A percentile compares a stretch with the other conserved stretches of the same genome.
Evolutionary conservation across 345 rosid species (phyloP).

Genomic region (Leavenworthia alabamica): DNA sequence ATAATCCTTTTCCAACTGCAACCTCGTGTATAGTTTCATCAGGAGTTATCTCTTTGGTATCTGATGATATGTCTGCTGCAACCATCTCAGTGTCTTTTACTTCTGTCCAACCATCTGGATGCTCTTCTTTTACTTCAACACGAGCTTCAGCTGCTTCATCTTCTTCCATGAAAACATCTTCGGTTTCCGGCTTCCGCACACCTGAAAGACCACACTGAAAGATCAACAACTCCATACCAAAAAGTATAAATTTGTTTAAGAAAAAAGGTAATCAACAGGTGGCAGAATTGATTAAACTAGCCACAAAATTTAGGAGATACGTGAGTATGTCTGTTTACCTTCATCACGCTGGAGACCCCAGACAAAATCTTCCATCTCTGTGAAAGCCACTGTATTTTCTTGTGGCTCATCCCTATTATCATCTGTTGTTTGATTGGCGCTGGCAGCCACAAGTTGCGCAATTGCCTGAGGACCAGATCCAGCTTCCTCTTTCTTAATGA

Average conservation of each 20-base stretch:
- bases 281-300: not conserved
- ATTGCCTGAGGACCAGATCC: slow-evolving; percentile 66
- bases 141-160: slow-evolving; percentile 58
- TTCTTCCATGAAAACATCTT: slow-evolving; percentile 92
- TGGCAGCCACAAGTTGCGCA: slow-evolving; percentile 55
- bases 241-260: not conserved
- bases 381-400: slow-evolving; percentile 78
- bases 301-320: not conserved
- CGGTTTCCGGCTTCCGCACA: slow-evolving; percentile 49
- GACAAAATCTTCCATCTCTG: slow-evolving; percentile 94
- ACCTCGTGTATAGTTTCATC: slow-evolving; percentile 85
- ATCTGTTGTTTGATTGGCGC: slow-evolving; percentile 37
- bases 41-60: slow-evolving; percentile 55
- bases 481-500: slow-evolving; percentile 55
- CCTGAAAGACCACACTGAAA: slow-evolving; percentile 41
- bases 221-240: not conserved
- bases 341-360: slow-evolving; percentile 77
- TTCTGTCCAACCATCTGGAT: slow-evolving; percentile 58
- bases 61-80: slow-evolving; percentile 42
- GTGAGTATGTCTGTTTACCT: slow-evolving; percentile 40
- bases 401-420: slow-evolving; percentile 55
- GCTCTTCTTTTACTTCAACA: slow-evolving; percentile 51
- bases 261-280: not conserved
- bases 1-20: slow-evolving; percentile 84
- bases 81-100: slow-evolving; percentile 43